These are phyloP conservation scores for Aspergillus brunneoviolaceus DNA, from an alignment of 2,329 filamentous ascomycete genomes.

Conservation along the genomic window DNA sequence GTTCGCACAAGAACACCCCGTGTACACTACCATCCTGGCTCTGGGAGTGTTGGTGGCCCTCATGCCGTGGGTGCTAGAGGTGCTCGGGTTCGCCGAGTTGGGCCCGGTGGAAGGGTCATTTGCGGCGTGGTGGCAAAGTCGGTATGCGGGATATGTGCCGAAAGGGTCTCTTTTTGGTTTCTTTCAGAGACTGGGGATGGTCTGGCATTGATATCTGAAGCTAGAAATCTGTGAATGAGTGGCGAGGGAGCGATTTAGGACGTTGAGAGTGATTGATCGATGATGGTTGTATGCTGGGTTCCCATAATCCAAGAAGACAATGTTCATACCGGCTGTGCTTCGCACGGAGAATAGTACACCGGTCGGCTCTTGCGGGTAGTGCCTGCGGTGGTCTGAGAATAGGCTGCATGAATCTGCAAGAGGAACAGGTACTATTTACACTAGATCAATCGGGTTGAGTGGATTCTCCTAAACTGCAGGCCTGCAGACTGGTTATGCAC, in stretches of 20 bases:
- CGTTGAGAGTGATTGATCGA: no score
- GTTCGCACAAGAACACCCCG: slow-evolving; percentile 26
- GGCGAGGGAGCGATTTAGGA: no score
- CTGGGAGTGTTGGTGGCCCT: slow-evolving; percentile 26
- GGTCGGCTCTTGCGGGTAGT: background rate
- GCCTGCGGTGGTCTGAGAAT: background rate
- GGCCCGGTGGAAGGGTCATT: slow-evolving; percentile 34
- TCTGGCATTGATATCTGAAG: slow-evolving; percentile 14
- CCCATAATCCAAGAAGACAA: background rate
- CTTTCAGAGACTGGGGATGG: slow-evolving; percentile 47
- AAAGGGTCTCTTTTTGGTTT: slow-evolving; percentile 44
- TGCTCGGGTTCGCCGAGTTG: slow-evolving; percentile 27
- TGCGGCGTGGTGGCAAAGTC: slow-evolving; percentile 42
- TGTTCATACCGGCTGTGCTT: background rate
- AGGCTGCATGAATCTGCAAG: background rate
- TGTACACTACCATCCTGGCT: slow-evolving; percentile 25
- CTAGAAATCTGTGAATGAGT: no score
- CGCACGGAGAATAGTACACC: background rate
- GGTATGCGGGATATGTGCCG: slow-evolving; percentile 42
- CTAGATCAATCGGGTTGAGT: background rate
- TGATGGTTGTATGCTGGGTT: no score
- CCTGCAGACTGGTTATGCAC: background rate
- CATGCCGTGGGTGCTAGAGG: slow-evolving; percentile 27
- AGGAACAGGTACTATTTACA: background rate
- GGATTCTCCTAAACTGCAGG: background rate